Base-by-base conservation (phyloP, 1,284 basidiomycete species). In the Trichosporon inkin region DNA sequence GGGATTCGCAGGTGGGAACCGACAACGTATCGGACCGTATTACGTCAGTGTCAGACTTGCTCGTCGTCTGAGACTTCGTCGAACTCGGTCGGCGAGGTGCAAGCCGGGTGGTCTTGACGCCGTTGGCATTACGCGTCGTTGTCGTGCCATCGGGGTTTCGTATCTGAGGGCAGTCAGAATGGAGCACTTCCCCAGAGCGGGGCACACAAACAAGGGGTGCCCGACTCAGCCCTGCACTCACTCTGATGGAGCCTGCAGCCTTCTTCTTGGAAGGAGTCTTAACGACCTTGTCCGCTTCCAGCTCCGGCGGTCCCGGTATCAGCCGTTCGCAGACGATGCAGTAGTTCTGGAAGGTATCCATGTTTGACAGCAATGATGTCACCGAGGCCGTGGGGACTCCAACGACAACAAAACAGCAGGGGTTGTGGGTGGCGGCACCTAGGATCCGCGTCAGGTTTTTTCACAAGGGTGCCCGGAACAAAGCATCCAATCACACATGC, bases 121-220 rank as follows among this genome's bases (percentile, higher is more conserved):
- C 74, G 52, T 72, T 71, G 3, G 74, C 73, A 3, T 62, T 71
- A 32, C 73, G 72, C 8, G 71, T 75, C 10, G 73, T 75, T 10
- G 70, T 71, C 5, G 74, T 68, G 2, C 74, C 74, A 66, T 76
- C 74, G 19, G 73, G 65, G 62, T 76, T 76, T 54, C 70, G 71
- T 36, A 76, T 64, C 74, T 76, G 49, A n/a, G 20, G 44, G 16
- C 35, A 37, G 57, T 58, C 19, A 55, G 40, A 22, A 35, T 16
- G 8, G 10, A 35, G 14, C 20, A 11, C 6, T 6, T 38, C 10
- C 16, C 10, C 2, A n/a, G 49, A 41, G n/a, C 11, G n/a, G 38
- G 20, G 39, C n/a, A 24, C 54, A 40, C 22, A n/a, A n/a, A n/a
- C n/a, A n/a, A n/a, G n/a, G n/a, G n/a, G 10, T 39, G 39, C 28